A percentile compares a stretch with the other conserved stretches of the same genome.
Conservation (phyloP, 306 rosid species). For the Quillaja saponaria region DNA sequence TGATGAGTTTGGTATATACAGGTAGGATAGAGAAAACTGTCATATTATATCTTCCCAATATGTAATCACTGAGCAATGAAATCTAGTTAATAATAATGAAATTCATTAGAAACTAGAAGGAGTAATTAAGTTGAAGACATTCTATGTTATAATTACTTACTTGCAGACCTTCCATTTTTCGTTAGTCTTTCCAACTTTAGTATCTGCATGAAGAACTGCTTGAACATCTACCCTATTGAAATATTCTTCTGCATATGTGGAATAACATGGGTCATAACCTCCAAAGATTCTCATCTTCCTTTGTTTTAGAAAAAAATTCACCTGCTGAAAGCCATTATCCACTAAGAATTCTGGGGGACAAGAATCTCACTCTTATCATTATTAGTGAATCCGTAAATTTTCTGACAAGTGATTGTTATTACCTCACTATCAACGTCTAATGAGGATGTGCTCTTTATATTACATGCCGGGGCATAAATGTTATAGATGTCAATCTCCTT, state of each 20-base stretch:
- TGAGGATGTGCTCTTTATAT: slow-evolving; percentile 35
- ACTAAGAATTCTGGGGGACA: slow-evolving; percentile 7
- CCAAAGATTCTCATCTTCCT: slow-evolving; percentile 50
- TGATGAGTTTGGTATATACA: slow-evolving; percentile 54
- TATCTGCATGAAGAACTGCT: slow-evolving; percentile 42
- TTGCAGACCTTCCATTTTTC: slow-evolving; percentile 48
- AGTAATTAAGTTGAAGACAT: too few species aligned
- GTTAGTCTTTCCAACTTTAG: slow-evolving; percentile 23
- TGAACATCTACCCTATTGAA: slow-evolving; percentile 53
- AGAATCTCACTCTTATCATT: too few species aligned
- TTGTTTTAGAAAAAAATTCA: slow-evolving; percentile 25
- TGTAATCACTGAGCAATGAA: slow-evolving; percentile 35
- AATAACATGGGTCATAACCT: slow-evolving; percentile 61
- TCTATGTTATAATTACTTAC: slow-evolving; percentile 29
- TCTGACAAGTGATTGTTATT: slow-evolving; percentile 15
- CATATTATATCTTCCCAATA: slow-evolving; percentile 40
- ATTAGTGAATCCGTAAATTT: slow-evolving; percentile 11
- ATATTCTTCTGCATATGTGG: slow-evolving; percentile 46
- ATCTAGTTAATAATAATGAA: not conserved
- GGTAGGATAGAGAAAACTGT: slow-evolving; percentile 54
- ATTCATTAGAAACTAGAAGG: not conserved
- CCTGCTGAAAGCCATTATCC: slow-evolving; percentile 26
- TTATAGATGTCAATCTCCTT: slow-evolving; percentile 57
- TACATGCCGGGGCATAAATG: slow-evolving; percentile 52
- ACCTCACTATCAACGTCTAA: slow-evolving; percentile 7